These are phyloP conservation scores for Holtermannia corniformis DNA, from an alignment of 768 basidiomycete genomes.

Conservation along the genomic window DNA sequence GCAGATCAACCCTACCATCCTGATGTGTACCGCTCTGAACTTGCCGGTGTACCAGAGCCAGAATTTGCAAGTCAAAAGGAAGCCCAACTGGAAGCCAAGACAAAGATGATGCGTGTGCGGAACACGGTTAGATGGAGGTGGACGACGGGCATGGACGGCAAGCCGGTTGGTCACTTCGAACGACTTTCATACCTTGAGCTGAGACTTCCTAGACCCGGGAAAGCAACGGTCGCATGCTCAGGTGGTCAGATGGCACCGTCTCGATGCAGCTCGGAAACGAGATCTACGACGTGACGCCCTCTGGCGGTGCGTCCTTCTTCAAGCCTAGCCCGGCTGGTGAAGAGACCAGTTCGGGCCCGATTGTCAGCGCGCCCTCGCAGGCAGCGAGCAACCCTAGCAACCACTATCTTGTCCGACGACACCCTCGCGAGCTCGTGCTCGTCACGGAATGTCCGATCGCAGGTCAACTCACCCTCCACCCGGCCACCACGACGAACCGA, in stretches of 20 bases:
- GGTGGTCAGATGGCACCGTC: constrained; percentile 90
- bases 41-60: constrained; percentile 67
- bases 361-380: background rate
- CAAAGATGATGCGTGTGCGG: constrained; percentile 77
- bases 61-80: constrained; percentile 38
- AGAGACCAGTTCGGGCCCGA: constrained; percentile 2
- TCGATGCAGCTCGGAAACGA: constrained; percentile 89
- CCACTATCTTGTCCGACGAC: constrained; percentile 1
- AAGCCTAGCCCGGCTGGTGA: constrained; percentile 10
- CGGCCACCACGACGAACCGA: constrained; percentile 28
- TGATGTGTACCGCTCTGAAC: constrained; percentile 62
- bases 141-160: constrained; percentile 63
- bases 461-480: constrained; percentile 30
- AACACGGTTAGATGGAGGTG: constrained; percentile 95
- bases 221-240: constrained; percentile 81
- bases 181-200: background rate
- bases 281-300: constrained; percentile 65
- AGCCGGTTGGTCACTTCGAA: constrained; percentile 55
- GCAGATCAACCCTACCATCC: constrained; percentile 65
- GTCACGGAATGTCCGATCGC: constrained; percentile 32
- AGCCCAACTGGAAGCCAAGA: constrained; percentile 52
- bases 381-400: background rate
- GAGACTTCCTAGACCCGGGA: constrained; percentile 56
- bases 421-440: constrained; percentile 17
- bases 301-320: constrained; percentile 8